phyloP scores from a whole-genome alignment of 306 rosid species.

The Oxytropis ochrocephala region DNA sequence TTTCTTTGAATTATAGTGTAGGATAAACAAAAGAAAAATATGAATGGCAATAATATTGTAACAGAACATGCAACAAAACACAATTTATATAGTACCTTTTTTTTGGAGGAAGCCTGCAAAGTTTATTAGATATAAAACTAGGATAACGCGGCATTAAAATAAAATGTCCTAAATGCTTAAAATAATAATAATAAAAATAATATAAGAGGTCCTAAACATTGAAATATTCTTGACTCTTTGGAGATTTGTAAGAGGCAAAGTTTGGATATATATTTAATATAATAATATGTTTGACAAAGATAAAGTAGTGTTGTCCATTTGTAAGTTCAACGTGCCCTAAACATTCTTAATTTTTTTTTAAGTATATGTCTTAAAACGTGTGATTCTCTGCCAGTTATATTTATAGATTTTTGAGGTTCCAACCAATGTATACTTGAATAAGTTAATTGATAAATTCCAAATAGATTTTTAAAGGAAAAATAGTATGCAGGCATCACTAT shows the following conservation, averaged over 20 bases:
- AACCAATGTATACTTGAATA: background rate
- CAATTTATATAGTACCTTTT: no score
- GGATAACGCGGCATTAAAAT: constrained; percentile 1
- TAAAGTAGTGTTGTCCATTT: background rate
- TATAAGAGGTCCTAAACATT: constrained; percentile 6
- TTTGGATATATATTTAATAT: background rate
- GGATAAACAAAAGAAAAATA: background rate
- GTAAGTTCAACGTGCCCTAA: background rate
- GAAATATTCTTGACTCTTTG: constrained; percentile 21
- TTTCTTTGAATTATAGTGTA: background rate
- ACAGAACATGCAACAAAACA: background rate
- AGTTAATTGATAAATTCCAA: background rate
- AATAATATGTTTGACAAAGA: background rate
- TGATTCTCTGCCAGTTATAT: background rate
- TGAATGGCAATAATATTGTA: constrained; percentile 14
- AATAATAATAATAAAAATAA: no score
- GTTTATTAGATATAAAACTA: background rate
- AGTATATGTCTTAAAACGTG: background rate
- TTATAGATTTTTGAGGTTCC: background rate
- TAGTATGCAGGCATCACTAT: no score
- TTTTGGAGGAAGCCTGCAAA: no score
- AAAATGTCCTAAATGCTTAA: no score
- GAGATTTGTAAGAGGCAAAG: constrained; percentile 20
- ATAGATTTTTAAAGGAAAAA: no score
- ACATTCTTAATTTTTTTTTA: background rate